Evolutionary conservation across 805 yeast genomes (phyloP), one percentile per base, ranked within the genome.

Genomic region (Candida chilensis): DNA sequence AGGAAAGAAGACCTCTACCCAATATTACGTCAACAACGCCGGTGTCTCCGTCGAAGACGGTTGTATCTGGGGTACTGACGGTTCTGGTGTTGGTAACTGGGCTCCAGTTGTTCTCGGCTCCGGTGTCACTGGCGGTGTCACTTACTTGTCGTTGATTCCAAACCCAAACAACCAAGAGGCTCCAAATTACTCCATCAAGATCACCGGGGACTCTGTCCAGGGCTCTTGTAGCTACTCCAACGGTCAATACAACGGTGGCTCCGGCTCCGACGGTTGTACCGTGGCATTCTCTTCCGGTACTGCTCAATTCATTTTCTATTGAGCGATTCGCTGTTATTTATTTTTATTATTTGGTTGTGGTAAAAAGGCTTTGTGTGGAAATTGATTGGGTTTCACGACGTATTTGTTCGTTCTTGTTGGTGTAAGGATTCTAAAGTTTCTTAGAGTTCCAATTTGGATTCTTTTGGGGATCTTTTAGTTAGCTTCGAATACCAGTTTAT

Each of bases 41-140:
- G 87, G 87, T 60, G 79, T 78, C 28, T 64, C 78, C 40, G 64
- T 59, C 47, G 66, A 67, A 48, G 78, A 76, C 34, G 86, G 86
- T 32, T 79, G 87, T 64, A 51, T 74, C 42, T 79, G 87, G 87
- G 82, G 85, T 48, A 47, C 61, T 21, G 40, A 63, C 8, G 72
- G 74, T 31, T 56, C 74, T 24, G 74, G 70, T 37, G 64, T 74
- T 39, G 86, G 87, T 57, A 79, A 79, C 72, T 79, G 85, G 84
- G 84, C 86, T 31, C 86, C 86, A 41, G 65, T 79, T 34, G 80
- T 74, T 40, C 60, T 81, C 34, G 94, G 94, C 55, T 81, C 86
- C 34, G 94, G 94, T 45, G 67, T 55, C 55, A 63, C 67, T 28
- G 58, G 57, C 37, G 82, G 80, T 36, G 59, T 64, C 42, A 64